phyloP scores from a whole-genome alignment of 768 basidiomycete species.

The Dictyophora rubrovolvata region DNA sequence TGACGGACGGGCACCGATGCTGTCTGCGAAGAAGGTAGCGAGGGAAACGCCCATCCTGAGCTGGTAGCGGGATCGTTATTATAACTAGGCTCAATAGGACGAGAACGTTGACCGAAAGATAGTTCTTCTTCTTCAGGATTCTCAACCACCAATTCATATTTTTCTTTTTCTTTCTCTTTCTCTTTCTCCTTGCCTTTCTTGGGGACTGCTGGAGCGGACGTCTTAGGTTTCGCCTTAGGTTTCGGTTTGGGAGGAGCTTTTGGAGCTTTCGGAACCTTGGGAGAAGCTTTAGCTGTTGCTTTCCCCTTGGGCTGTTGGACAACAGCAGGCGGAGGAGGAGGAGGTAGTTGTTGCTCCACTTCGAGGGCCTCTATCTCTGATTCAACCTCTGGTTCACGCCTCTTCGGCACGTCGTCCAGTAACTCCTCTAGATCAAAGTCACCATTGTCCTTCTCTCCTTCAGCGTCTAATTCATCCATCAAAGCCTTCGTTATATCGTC shows the following conservation, averaged over 20 bases:
- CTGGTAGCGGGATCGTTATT: slow-evolving; percentile 26
- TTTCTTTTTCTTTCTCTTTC: slow-evolving; percentile 10
- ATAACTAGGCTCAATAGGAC: slow-evolving; percentile 17
- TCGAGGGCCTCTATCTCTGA: slow-evolving; percentile 13
- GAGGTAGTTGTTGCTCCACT: slow-evolving; percentile 13
- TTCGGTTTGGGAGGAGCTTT: slow-evolving; percentile 18
- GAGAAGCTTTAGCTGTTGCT: slow-evolving; percentile 16
- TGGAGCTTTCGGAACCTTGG: neutral
- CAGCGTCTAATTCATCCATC: slow-evolving; percentile 3
- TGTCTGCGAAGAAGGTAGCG: neutral
- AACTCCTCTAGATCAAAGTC: slow-evolving; percentile 20
- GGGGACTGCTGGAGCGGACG: neutral
- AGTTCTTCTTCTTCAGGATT: slow-evolving; percentile 39
- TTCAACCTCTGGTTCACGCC: slow-evolving; percentile 30
- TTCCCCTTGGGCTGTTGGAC: slow-evolving; percentile 26
- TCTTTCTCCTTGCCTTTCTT: slow-evolving; percentile 12
- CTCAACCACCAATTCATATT: neutral
- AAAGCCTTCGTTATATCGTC: slow-evolving; percentile 2
- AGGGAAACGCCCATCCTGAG: slow-evolving; percentile 17
- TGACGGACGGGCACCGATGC: neutral
- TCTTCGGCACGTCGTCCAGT: slow-evolving; percentile 18
- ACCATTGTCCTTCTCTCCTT: slow-evolving; percentile 19
- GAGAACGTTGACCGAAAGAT: slow-evolving; percentile 38
- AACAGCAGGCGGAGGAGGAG: slow-evolving; percentile 13
- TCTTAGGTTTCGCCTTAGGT: slow-evolving; percentile 19